A percentile compares a stretch with the other conserved stretches of the same genome.
These are phyloP conservation scores for Rasamsonia emersonii DNA, from an alignment of 2,329 filamentous ascomycete genomes.

Conservation along the genomic window DNA sequence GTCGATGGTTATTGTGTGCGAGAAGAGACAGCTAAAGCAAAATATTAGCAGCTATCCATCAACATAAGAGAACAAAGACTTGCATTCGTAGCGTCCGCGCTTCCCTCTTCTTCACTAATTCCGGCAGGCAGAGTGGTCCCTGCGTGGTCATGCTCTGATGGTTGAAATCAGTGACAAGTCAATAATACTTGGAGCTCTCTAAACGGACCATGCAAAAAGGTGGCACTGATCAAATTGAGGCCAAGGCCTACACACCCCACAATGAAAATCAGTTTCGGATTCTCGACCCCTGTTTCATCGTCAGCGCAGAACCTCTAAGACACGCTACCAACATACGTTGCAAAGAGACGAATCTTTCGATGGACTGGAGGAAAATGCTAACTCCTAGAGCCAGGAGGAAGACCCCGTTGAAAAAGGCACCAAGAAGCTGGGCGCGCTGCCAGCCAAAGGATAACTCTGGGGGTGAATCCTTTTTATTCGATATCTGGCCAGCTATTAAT, in stretches of 20 bases:
- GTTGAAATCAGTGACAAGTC: not conserved
- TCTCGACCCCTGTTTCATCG: constrained; percentile 50
- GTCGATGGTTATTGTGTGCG: not conserved
- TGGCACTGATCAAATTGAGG: constrained; percentile 58
- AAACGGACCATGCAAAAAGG: constrained; percentile 54
- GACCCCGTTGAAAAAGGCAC: constrained; percentile 73
- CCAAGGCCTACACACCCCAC: constrained; percentile 59
- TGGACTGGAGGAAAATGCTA: constrained; percentile 63
- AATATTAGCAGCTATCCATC: not conserved
- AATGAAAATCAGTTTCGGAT: constrained; percentile 59
- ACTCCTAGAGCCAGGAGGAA: constrained; percentile 64
- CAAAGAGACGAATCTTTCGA: constrained; percentile 45
- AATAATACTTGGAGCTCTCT: not conserved
- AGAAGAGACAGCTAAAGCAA: not conserved
- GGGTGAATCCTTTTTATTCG: constrained; percentile 50
- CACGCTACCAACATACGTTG: constrained; percentile 6
- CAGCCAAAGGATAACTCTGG: constrained; percentile 59
- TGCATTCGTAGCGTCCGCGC: too few relatives aligned
- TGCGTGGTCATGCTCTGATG: constrained; percentile 5
- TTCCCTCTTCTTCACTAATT: too few relatives aligned
- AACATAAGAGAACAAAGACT: too few relatives aligned
- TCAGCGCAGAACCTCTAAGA: too few relatives aligned
- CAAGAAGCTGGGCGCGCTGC: constrained; percentile 63
- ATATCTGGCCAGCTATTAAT: constrained; percentile 34
- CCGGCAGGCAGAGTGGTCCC: not conserved